Base-by-base conservation (phyloP, 176 grass and related monocot species). In the Raddia guianensis region DNA sequence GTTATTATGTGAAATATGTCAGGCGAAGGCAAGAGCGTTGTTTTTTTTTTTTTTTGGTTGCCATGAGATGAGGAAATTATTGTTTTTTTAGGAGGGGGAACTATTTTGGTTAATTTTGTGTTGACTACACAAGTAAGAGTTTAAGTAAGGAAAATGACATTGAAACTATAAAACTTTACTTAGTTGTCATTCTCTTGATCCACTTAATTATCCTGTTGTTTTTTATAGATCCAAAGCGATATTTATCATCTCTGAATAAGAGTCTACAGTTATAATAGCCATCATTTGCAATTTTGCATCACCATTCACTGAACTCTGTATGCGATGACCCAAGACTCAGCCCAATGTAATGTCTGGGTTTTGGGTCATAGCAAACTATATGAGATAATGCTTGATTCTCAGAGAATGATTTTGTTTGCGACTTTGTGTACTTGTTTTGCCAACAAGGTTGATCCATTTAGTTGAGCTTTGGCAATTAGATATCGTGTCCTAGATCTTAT, bases 11-110 rank as follows among this genome's bases (percentile, higher is more conserved):
- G 16, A 69, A 69, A 84, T 62, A 20, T 52, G 12, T 74, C 15
- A 52, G 43, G 6, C 5, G 6, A 83, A 52, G 43, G 6, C 7
- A 8, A 83, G 7, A 66, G 32, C 49, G 56, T 27, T 16, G 44
- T 1, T 75, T 52, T 53, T 57, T 67, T 61, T 51, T 40, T 81
- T 57, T 18, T n/a, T n/a, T n/a, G n/a, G 69, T 21, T 59, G 18
- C 57, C n/a, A 12, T 21, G 55, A 46, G 10, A 50, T 16, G 40
- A 70, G 15, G 52, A 13, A 10, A 69, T 46, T 20, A 35, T 54
- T 40, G 42, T 3, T 73, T 13, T 7, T 44, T 46, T 11, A 27
- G 10, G 42, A 54, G 20, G 15, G 81, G 67, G 8, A 7, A 69
- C 34, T 68, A 7, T 42, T 13, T 37, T 60, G 15, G 12, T 75